These are phyloP conservation scores for Neurospora hispaniola DNA, from an alignment of 495 filamentous ascomycete species.

Conservation along the genomic window DNA sequence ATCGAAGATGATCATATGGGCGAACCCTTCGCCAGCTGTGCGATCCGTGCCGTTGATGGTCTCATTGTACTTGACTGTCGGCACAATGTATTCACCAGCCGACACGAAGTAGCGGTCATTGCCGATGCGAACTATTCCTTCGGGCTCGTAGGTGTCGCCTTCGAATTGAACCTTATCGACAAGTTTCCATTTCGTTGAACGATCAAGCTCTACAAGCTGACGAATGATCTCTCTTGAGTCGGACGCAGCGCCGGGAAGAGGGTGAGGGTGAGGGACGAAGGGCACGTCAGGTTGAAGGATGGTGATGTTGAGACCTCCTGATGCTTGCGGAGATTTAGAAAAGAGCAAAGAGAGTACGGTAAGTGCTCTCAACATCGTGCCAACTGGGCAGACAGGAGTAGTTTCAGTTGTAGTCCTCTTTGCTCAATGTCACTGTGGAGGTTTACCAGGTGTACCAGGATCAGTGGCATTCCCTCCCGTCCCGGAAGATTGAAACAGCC, in stretches of 20 bases:
- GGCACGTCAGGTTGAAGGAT: slow-evolving; percentile 3
- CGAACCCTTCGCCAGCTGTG: slow-evolving; percentile 22
- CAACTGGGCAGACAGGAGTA: background rate
- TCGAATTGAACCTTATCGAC: slow-evolving; percentile 24
- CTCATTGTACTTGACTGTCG: slow-evolving; percentile 15
- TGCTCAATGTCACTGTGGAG: background rate
- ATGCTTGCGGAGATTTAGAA: background rate
- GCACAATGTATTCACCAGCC: slow-evolving; percentile 19
- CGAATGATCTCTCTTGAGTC: slow-evolving; percentile 22
- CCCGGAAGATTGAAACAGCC: background rate
- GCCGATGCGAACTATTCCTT: slow-evolving; percentile 25
- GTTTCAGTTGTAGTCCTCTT: background rate
- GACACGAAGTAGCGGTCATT: slow-evolving; percentile 24
- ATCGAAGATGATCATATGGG: slow-evolving; percentile 26
- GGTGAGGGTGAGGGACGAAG: slow-evolving; percentile 14
- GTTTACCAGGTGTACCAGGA: background rate
- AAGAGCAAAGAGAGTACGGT: background rate
- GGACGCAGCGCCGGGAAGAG: slow-evolving; percentile 17
- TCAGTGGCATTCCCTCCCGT: background rate
- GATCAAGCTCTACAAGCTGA: slow-evolving; percentile 18
- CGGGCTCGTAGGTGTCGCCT: slow-evolving; percentile 29
- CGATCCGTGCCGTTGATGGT: slow-evolving; percentile 25
- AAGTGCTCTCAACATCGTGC: background rate
- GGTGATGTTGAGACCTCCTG: slow-evolving; percentile 7
- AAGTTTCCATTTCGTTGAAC: slow-evolving; percentile 22